Evolutionary conservation across 805 yeast species (phyloP).

Genomic region (Saccharomycopsis babjevae): DNA sequence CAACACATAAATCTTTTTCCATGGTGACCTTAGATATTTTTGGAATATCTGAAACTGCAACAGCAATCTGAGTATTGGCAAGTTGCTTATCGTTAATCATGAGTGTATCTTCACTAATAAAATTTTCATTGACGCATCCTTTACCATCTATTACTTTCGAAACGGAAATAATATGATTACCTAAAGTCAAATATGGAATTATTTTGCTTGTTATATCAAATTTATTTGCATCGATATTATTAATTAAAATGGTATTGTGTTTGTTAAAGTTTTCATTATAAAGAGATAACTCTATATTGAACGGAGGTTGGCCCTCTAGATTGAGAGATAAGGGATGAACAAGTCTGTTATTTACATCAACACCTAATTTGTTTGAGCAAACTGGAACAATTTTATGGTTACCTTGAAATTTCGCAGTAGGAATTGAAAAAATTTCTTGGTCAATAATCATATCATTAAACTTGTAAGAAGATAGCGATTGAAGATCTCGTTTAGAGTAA

Average conservation of each 20-base stretch:
- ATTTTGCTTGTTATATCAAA: slow-evolving; percentile 32
- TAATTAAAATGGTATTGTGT: slow-evolving; percentile 36
- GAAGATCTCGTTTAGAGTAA: slow-evolving; percentile 37
- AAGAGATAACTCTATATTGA: slow-evolving; percentile 44
- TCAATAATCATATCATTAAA: slow-evolving; percentile 30
- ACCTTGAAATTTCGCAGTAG: slow-evolving; percentile 40
- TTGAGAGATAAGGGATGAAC: slow-evolving; percentile 45
- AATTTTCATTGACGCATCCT: slow-evolving; percentile 50
- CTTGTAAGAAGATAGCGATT: slow-evolving; percentile 21
- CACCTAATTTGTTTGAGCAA: slow-evolving; percentile 27
- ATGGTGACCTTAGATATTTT: slow-evolving; percentile 40
- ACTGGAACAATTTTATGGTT: slow-evolving; percentile 38
- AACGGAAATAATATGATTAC: slow-evolving; percentile 56
- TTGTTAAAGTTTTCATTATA: slow-evolving; percentile 52
- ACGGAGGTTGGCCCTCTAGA: slow-evolving; percentile 55
- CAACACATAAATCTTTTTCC: slow-evolving; percentile 67
- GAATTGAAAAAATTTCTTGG: slow-evolving; percentile 53
- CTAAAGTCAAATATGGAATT: slow-evolving; percentile 49
- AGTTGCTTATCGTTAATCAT: slow-evolving; percentile 8
- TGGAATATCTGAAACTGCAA: slow-evolving; percentile 72
- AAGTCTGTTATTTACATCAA: slow-evolving; percentile 30
- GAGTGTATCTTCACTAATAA: slow-evolving; percentile 25
- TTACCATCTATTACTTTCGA: slow-evolving; percentile 51
- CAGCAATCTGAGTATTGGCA: slow-evolving; percentile 31
- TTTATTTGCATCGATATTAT: slow-evolving; percentile 30